These are phyloP conservation scores for Ambrosia artemisiifolia DNA, from an alignment of 129 eudicot genomes.

Conservation along the genomic window DNA sequence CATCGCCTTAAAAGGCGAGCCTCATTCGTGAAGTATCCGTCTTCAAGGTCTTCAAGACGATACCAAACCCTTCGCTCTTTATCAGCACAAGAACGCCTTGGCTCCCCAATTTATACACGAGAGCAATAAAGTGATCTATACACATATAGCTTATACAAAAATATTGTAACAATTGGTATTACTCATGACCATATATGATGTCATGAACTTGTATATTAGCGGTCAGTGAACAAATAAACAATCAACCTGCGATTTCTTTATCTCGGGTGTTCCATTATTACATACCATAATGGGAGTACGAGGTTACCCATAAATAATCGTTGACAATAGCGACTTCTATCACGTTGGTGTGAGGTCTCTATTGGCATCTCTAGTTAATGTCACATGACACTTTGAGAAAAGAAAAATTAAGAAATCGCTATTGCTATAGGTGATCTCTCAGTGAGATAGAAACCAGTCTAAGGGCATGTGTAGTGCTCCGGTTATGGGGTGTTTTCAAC, in stretches of 20 bases:
- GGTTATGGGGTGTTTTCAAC: no score
- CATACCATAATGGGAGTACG: no score
- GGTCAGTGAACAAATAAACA: neutral
- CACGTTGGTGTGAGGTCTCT: no score
- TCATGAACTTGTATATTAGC: neutral
- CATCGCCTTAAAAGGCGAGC: constrained; percentile 54
- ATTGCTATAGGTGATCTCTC: no score
- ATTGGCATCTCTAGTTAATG: no score
- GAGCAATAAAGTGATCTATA: constrained; percentile 9
- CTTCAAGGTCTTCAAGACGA: constrained; percentile 47
- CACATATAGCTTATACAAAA: neutral
- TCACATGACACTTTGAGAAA: no score
- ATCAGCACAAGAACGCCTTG: constrained; percentile 60
- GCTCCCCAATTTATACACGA: constrained; percentile 42
- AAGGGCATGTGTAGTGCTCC: no score
- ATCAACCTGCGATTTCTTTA: neutral
- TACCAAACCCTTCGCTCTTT: constrained; percentile 43
- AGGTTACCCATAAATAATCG: no score
- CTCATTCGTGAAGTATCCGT: constrained; percentile 46
- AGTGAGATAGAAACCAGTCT: no score
- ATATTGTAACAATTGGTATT: neutral
- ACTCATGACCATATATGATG: neutral
- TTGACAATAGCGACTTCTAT: no score
- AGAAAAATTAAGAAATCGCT: no score
- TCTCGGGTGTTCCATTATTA: no score